A percentile compares a stretch with the other conserved stretches of the same genome.
phyloP scores from a whole-genome alignment of 1,284 basidiomycete genomes.

The Trametes sp. region DNA sequence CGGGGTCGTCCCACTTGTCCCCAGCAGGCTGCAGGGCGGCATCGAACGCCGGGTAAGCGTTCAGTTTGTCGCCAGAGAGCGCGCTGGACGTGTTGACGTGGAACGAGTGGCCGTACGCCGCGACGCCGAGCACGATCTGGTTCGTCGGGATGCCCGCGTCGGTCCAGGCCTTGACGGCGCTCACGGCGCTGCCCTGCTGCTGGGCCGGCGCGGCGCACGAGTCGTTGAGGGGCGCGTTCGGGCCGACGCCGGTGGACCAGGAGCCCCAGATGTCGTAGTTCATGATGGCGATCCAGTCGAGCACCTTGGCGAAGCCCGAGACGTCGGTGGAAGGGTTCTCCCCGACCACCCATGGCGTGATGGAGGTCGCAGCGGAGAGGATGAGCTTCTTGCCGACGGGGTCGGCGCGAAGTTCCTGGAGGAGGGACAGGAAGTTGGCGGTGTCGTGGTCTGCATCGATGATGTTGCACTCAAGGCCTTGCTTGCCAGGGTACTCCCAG shows the following conservation, averaged over 20 bases:
- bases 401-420: conserved; percentile 73
- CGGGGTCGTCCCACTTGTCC: conserved; percentile 61
- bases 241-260: conserved; percentile 56
- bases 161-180: conserved; percentile 79
- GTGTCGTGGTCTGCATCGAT: conserved; percentile 72
- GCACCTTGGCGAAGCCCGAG: conserved; percentile 68
- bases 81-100: conserved; percentile 53
- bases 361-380: conserved; percentile 77
- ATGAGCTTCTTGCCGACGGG: conserved; percentile 65
- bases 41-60: conserved; percentile 60
- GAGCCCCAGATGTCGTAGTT: conserved; percentile 84
- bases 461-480: conserved; percentile 79
- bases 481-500: conserved; percentile 84
- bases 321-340: conserved; percentile 67
- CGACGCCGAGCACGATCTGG: conserved; percentile 84
- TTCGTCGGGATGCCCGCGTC: conserved; percentile 79
- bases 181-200: conserved; percentile 78
- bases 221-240: conserved; percentile 87
- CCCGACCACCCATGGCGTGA: conserved; percentile 70
- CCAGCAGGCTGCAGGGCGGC: conserved; percentile 53
- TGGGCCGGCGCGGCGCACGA: conserved; percentile 67
- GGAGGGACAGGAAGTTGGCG: conserved; percentile 75
- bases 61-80: conserved; percentile 40
- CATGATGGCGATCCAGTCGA: conserved; percentile 89
- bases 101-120: conserved; percentile 78